A percentile compares a stretch with the other conserved stretches of the same genome.
These are phyloP conservation scores for Rhizoclosmatium globosum DNA, from an alignment of 192 early-diverging fungal species.

Conservation along the genomic window DNA sequence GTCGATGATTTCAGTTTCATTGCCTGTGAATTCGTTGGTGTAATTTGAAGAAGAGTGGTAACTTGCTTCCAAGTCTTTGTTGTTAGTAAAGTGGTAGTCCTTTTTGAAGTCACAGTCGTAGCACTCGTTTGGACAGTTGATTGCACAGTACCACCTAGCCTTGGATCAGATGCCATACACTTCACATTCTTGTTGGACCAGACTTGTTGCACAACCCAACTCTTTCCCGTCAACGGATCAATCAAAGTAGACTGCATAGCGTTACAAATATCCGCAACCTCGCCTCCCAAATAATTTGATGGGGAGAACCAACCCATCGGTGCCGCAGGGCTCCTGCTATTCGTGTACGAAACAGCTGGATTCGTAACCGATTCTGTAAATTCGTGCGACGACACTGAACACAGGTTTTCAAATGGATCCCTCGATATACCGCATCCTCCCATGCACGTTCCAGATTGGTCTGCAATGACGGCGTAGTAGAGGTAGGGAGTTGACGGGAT, in stretches of 20 bases:
- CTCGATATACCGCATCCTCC: constrained; percentile 13
- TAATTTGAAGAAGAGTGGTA: background rate
- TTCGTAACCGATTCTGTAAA: constrained; percentile 12
- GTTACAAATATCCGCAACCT: constrained; percentile 29
- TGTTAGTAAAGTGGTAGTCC: background rate
- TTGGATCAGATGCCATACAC: background rate
- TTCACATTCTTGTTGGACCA: background rate
- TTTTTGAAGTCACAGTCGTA: background rate
- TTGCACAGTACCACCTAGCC: background rate
- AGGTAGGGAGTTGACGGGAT: constrained; percentile 1
- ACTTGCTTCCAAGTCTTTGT: background rate
- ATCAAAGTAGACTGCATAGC: background rate
- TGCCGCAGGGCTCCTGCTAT: background rate
- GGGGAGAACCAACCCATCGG: constrained; percentile 24
- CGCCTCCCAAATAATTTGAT: constrained; percentile 22
- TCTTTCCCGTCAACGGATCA: background rate
- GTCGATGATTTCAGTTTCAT: background rate
- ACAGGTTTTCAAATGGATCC: constrained; percentile 20
- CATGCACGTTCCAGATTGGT: constrained; percentile 24
- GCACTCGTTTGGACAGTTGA: background rate
- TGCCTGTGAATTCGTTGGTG: background rate
- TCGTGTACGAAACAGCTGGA: background rate
- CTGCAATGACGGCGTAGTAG: constrained; percentile 4
- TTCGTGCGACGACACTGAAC: constrained; percentile 6
- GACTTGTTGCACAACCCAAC: constrained; percentile 3